Conservation (phyloP, 2,329 filamentous ascomycete genomes). For the Zymoseptoria passerinii region DNA sequence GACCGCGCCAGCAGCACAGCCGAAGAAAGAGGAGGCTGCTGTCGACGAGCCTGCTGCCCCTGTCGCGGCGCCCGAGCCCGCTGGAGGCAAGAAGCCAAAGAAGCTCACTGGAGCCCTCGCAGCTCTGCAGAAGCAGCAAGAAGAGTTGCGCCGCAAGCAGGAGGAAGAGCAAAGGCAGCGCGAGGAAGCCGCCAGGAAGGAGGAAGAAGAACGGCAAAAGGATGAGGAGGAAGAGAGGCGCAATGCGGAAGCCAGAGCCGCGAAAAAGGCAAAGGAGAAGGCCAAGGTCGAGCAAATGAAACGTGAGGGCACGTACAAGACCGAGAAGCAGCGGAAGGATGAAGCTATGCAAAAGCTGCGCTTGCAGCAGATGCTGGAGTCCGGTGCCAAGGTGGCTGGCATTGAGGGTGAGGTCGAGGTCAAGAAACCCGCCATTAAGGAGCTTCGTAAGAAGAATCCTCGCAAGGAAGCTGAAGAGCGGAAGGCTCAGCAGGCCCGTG, state of each 20-base stretch:
- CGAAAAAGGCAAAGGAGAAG: conserved; percentile 80
- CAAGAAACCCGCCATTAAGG: conserved; percentile 71
- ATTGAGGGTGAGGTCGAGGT: conserved; percentile 63
- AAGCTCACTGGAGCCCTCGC: conserved; percentile 71
- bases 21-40: conserved; percentile 25
- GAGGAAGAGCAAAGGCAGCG: conserved; percentile 53
- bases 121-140: conserved; percentile 73
- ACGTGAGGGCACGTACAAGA: conserved; percentile 79
- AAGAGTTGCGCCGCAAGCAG: conserved; percentile 58
- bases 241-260: conserved; percentile 63
- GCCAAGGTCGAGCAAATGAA: conserved; percentile 80
- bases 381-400: conserved; percentile 53
- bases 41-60: conserved; percentile 42
- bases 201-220: conserved; percentile 56
- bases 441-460: conserved; percentile 64
- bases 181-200: conserved; percentile 55
- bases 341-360: conserved; percentile 71
- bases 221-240: conserved; percentile 64
- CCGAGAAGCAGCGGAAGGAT: conserved; percentile 76
- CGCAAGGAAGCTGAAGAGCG: conserved; percentile 52
- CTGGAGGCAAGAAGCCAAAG: conserved; percentile 66
- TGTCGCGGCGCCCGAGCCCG: conserved; percentile 35
- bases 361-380: conserved; percentile 75
- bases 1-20: conserved; percentile 34
- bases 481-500: conserved; percentile 33